phyloP scores from a whole-genome alignment of 495 filamentous ascomycete species.

The Podospora bellae-mahoneyi region DNA sequence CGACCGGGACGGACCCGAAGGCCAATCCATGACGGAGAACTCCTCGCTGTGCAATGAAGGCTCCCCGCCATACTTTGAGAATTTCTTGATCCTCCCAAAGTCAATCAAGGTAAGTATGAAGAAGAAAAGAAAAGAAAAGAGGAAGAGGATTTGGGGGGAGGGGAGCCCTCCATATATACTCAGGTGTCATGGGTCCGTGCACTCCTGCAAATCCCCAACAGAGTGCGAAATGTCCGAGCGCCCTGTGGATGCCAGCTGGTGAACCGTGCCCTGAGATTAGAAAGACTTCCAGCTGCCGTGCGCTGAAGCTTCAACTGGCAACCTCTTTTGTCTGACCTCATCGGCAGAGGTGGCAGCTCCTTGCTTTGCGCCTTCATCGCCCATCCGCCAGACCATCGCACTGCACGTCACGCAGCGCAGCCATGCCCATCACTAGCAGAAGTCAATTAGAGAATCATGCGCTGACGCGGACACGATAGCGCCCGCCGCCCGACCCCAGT shows the following conservation, averaged over 20 bases:
- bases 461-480: neutral
- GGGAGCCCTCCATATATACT: conserved; percentile 11
- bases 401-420: neutral
- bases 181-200: conserved; percentile 11
- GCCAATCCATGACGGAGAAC: conserved; percentile 25
- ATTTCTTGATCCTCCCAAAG: conserved; percentile 22
- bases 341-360: neutral
- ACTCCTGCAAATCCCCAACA: conserved; percentile 13
- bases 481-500: neutral
- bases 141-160: conserved; percentile 9
- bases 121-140: conserved; percentile 27
- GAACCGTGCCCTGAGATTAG: neutral
- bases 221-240: neutral
- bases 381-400: neutral
- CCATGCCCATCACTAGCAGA: neutral
- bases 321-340: neutral
- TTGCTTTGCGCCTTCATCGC: conserved; percentile 8
- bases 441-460: neutral
- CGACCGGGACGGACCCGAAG: conserved; percentile 29
- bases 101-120: conserved; percentile 32
- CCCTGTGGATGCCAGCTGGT: neutral
- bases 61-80: conserved; percentile 22
- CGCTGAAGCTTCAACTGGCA: neutral
- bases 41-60: conserved; percentile 30
- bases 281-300: neutral